Conservation (phyloP, 352 stramenopile species). For the Globisporangium abappressorium region DNA sequence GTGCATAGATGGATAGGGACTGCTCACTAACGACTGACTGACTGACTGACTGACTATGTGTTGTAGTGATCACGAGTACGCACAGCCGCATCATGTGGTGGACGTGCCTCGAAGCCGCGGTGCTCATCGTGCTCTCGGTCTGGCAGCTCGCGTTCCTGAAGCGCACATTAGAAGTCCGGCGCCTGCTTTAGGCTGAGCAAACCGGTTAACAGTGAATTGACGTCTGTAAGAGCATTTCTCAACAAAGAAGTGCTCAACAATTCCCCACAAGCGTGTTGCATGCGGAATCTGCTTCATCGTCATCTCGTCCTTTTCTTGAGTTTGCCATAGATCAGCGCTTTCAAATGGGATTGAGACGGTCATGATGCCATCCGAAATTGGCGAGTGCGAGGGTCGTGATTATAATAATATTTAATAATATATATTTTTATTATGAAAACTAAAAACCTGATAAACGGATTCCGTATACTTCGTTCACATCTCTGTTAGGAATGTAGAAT, state of each 20-base stretch:
- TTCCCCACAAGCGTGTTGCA: neutral
- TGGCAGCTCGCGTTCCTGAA: slow-evolving; percentile 84
- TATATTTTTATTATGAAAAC: too few species aligned
- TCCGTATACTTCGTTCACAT: too few species aligned
- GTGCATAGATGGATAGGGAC: neutral
- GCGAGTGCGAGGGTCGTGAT: too few species aligned
- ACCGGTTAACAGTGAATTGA: neutral
- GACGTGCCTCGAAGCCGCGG: slow-evolving; percentile 71
- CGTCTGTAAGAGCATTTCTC: neutral
- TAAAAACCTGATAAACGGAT: too few species aligned
- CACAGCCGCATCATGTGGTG: slow-evolving; percentile 84
- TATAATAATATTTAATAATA: too few species aligned
- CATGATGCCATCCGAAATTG: too few species aligned
- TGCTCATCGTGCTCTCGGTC: slow-evolving; percentile 65
- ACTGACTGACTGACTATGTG: neutral
- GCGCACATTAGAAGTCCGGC: slow-evolving; percentile 81
- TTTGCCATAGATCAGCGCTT: neutral
- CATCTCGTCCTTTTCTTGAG: neutral
- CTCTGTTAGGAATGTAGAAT: neutral
- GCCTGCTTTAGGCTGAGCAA: slow-evolving; percentile 58
- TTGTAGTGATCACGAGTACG: slow-evolving; percentile 79
- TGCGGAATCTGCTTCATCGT: neutral
- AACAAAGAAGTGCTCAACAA: neutral
- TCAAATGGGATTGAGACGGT: too few species aligned
- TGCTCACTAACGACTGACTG: neutral